phyloP scores from a whole-genome alignment of 495 filamentous ascomycete genomes.

The Astrothelium macrocarpum region DNA sequence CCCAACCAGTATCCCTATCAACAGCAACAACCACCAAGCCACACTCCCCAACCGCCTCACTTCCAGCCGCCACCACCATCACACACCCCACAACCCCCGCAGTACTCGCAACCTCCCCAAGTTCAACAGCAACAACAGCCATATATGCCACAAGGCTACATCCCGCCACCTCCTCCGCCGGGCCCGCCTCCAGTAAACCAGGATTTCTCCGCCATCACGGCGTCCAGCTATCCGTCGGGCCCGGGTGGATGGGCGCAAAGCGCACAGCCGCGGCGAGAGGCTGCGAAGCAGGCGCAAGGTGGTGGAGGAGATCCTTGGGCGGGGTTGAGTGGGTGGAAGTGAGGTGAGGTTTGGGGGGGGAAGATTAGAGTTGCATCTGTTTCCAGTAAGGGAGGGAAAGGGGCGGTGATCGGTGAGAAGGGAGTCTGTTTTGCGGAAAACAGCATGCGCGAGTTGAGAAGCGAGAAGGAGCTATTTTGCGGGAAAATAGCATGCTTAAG shows the following conservation, averaged over 20 bases:
- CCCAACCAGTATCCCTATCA: slow-evolving; percentile 17
- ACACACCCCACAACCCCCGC: slow-evolving; percentile 7
- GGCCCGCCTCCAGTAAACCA: slow-evolving; percentile 61
- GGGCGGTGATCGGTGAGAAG: not conserved
- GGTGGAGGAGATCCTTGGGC: slow-evolving; percentile 66
- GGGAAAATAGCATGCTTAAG: too few relatives aligned
- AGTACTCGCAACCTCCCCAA: slow-evolving; percentile 9
- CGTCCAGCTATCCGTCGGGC: slow-evolving; percentile 44
- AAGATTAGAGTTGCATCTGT: not conserved
- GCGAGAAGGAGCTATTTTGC: too few relatives aligned
- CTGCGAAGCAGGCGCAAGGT: slow-evolving; percentile 38
- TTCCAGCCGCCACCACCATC: slow-evolving; percentile 15
- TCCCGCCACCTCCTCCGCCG: slow-evolving; percentile 80
- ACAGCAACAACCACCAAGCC: slow-evolving; percentile 16
- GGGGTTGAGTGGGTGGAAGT: slow-evolving; percentile 81
- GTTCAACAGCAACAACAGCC: slow-evolving; percentile 12
- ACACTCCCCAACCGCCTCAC: slow-evolving; percentile 9
- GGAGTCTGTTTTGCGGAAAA: too few relatives aligned
- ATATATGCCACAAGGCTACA: slow-evolving; percentile 65
- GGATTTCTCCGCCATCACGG: slow-evolving; percentile 45
- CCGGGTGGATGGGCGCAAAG: slow-evolving; percentile 51
- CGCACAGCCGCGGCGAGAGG: slow-evolving; percentile 33
- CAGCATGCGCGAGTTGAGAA: too few relatives aligned
- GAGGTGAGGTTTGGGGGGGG: slow-evolving; percentile 12
- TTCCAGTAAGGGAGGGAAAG: not conserved